phyloP scores from a whole-genome alignment of 352 stramenopile genomes.

The Globisporangium spinosum region DNA sequence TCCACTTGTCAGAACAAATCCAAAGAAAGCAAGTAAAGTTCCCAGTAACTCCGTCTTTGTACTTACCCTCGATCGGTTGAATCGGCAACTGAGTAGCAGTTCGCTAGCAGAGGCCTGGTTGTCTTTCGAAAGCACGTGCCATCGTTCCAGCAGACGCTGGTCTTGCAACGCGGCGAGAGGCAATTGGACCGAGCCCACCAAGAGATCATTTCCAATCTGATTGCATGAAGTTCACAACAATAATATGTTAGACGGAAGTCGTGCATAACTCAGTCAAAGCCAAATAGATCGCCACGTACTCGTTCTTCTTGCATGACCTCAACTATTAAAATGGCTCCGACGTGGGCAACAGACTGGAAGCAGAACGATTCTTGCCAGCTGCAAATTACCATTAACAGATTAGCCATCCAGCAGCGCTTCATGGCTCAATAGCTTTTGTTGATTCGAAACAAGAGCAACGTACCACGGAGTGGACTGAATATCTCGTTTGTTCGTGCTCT shows the following conservation, averaged over 20 bases:
- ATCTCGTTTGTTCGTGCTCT: conserved; percentile 33
- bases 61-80: conserved; percentile 47
- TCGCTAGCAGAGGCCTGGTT: conserved; percentile 30
- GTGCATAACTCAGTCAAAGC: too few species aligned
- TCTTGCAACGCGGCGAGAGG: conserved; percentile 46
- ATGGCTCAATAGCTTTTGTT: not conserved
- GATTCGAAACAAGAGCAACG: not conserved
- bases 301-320: conserved; percentile 66
- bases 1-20: not conserved
- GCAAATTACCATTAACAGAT: not conserved
- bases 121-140: conserved; percentile 39
- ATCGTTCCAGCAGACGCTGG: conserved; percentile 42
- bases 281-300: conserved; percentile 9
- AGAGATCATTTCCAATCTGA: conserved; percentile 38
- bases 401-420: not conserved
- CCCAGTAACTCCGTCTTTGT: not conserved
- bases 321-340: conserved; percentile 36
- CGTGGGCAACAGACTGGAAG: conserved; percentile 42
- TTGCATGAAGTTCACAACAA: not conserved
- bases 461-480: conserved; percentile 26
- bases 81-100: conserved; percentile 41
- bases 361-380: conserved; percentile 45
- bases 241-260: not conserved
- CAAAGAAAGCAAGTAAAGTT: not conserved
- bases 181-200: conserved; percentile 35